phyloP scores from a whole-genome alignment of 225 moss, liverwort and hornwort species.

The Straminergon stramineum region DNA sequence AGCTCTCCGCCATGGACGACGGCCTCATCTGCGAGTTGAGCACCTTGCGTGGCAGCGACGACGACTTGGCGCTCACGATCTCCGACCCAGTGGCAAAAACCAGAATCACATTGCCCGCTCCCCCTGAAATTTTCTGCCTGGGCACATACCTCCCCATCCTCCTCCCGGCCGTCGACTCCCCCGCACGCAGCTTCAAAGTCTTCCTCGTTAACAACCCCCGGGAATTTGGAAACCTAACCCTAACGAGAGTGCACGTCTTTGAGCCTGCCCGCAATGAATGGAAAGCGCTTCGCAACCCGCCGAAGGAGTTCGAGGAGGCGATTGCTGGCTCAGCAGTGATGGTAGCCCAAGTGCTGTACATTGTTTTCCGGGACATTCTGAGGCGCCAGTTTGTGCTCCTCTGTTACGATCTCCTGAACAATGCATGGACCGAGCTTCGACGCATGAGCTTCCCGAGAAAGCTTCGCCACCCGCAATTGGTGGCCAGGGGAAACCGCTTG shows the following conservation, averaged over 20 bases:
- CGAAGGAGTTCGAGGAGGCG: constrained; percentile 22
- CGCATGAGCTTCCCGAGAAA: constrained; percentile 16
- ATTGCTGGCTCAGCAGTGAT: constrained; percentile 31
- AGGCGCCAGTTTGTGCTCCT: constrained; percentile 14
- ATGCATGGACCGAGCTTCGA: constrained; percentile 16
- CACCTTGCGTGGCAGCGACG: constrained; percentile 24
- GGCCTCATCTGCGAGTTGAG: constrained; percentile 30
- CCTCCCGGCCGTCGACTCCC: constrained; percentile 7
- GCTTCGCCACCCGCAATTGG: constrained; percentile 20
- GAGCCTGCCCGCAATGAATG: constrained; percentile 10
- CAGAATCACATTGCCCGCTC: constrained; percentile 7
- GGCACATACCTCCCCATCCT: constrained; percentile 20
- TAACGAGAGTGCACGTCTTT: constrained; percentile 20
- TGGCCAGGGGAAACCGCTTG: constrained; percentile 14
- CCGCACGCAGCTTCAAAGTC: constrained; percentile 12
- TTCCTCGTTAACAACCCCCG: constrained; percentile 27
- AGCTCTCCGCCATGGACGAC: constrained; percentile 30
- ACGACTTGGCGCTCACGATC: constrained; percentile 20
- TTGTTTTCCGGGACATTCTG: constrained; percentile 3
- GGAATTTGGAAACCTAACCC: neutral
- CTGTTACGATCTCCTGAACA: neutral
- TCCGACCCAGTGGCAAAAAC: constrained; percentile 7
- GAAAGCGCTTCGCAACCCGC: constrained; percentile 13
- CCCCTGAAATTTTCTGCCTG: constrained; percentile 20
- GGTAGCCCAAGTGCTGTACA: constrained; percentile 9